These are phyloP conservation scores for Rhodotorula diobovata DNA, from an alignment of 768 basidiomycete genomes.

Conservation along the genomic window DNA sequence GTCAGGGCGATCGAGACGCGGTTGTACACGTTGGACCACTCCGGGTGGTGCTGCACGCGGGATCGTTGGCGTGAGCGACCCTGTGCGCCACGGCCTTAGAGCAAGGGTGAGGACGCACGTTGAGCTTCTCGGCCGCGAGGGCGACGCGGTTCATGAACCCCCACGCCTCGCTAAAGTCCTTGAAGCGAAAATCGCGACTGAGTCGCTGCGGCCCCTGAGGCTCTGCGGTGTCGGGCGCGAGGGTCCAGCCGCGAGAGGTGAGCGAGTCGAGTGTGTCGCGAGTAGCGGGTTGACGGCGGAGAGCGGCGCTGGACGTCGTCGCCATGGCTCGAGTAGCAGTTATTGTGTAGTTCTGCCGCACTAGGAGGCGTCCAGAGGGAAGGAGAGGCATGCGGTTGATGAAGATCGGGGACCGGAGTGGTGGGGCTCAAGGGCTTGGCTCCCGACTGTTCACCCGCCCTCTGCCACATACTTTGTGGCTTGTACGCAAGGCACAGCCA, in stretches of 20 bases:
- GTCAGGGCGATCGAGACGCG: conserved; percentile 31
- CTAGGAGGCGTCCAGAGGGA: background rate
- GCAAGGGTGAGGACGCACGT: conserved; percentile 12
- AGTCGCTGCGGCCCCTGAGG: background rate
- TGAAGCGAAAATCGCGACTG: conserved; percentile 15
- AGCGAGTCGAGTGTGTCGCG: conserved; percentile 10
- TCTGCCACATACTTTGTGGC: too few species aligned
- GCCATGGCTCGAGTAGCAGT: background rate
- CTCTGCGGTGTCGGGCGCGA: background rate
- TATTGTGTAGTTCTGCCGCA: background rate
- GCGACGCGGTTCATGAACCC: conserved; percentile 36
- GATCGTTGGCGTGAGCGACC: background rate
- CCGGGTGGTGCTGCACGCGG: conserved; percentile 29
- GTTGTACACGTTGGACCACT: conserved; percentile 37
- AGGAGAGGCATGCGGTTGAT: too few species aligned
- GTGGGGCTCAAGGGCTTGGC: too few species aligned
- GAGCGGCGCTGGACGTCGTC: background rate
- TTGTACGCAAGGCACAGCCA: too few species aligned
- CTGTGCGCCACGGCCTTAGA: background rate
- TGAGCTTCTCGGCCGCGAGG: conserved; percentile 34
- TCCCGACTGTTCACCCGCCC: too few species aligned
- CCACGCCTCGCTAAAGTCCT: conserved; percentile 35
- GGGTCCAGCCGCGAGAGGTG: conserved; percentile 13
- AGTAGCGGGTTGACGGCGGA: conserved; percentile 2
- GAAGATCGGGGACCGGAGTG: too few species aligned